These are phyloP conservation scores for Pseudocercospora macadamiae DNA, from an alignment of 2,329 filamentous ascomycete species.

Conservation along the genomic window DNA sequence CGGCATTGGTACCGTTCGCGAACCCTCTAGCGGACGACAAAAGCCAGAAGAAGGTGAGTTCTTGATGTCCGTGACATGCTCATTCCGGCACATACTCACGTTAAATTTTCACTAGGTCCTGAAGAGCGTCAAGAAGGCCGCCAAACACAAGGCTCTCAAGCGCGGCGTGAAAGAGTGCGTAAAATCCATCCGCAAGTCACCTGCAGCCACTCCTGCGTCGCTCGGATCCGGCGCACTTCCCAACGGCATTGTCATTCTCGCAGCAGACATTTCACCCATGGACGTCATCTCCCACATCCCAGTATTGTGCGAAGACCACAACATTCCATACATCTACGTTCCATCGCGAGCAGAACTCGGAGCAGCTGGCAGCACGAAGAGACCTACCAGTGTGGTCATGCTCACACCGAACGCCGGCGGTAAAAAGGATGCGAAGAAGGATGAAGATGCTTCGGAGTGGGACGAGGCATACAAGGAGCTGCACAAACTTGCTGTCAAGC, in stretches of 20 bases:
- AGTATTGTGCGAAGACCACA: constrained; percentile 96
- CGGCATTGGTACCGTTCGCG: constrained; percentile 79
- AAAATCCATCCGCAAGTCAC: constrained; percentile 94
- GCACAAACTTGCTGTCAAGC: constrained; percentile 62
- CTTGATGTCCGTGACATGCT: neutral
- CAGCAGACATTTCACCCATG: constrained; percentile 96
- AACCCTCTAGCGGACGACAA: constrained; percentile 80
- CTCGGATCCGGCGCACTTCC: constrained; percentile 55
- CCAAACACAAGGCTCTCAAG: constrained; percentile 93
- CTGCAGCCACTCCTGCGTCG: constrained; percentile 66
- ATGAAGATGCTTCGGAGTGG: constrained; percentile 54
- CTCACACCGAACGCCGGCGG: constrained; percentile 57
- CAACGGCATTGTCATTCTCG: constrained; percentile 81
- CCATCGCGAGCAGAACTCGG: constrained; percentile 90
- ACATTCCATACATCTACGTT: constrained; percentile 95
- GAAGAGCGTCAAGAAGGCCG: constrained; percentile 71
- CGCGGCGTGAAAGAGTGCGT: constrained; percentile 99
- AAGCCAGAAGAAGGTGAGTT: constrained; percentile 62
- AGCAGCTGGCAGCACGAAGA: constrained; percentile 90
- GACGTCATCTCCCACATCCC: constrained; percentile 98
- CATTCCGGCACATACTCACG: neutral
- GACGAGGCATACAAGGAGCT: constrained; percentile 63
- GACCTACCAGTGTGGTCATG: constrained; percentile 96
- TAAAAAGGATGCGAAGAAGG: constrained; percentile 43
- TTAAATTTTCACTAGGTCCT: constrained; percentile 37